Evolutionary conservation across 495 filamentous ascomycete species (phyloP).

Genomic region (Talaromyces thailandensis): DNA sequence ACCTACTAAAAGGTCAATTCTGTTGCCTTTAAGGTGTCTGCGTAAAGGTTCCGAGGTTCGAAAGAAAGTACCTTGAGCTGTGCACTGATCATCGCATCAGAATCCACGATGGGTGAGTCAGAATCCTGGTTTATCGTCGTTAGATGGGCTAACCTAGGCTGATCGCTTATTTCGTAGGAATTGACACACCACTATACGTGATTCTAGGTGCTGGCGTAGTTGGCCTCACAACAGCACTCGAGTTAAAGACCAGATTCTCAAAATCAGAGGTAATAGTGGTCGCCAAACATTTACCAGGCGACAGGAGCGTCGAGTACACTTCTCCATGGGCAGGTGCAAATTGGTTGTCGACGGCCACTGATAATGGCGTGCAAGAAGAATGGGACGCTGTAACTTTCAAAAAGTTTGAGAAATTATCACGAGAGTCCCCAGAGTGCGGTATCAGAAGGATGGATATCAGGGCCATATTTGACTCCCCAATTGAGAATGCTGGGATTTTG

Average conservation of each 20-base stretch:
- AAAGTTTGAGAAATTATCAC: not conserved
- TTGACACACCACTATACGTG: not conserved
- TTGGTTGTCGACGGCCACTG: slow-evolving; percentile 1
- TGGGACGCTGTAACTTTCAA: slow-evolving; percentile 4
- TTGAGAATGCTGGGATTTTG: slow-evolving; percentile 1
- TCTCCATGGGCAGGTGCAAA: slow-evolving; percentile 5
- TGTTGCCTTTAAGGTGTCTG: no score
- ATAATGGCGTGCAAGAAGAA: slow-evolving; percentile 6
- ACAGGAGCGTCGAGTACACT: slow-evolving; percentile 1
- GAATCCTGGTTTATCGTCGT: no score
- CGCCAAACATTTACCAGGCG: slow-evolving; percentile 5
- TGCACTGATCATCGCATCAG: no score
- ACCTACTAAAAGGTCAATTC: no score
- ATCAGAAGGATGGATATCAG: slow-evolving; percentile 4
- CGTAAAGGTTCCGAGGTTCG: no score
- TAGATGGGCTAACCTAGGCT: no score
- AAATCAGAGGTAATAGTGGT: not conserved
- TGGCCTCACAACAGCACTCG: slow-evolving; percentile 6
- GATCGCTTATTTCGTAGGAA: no score
- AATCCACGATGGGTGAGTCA: no score
- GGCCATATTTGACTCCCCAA: not conserved
- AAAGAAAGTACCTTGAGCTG: no score
- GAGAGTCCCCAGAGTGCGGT: slow-evolving; percentile 1
- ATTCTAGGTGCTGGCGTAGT: slow-evolving; percentile 6
- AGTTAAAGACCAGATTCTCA: slow-evolving; percentile 2